Conservation (phyloP, 495 filamentous ascomycete species). For the Melanomma pulvis-pyrius region DNA sequence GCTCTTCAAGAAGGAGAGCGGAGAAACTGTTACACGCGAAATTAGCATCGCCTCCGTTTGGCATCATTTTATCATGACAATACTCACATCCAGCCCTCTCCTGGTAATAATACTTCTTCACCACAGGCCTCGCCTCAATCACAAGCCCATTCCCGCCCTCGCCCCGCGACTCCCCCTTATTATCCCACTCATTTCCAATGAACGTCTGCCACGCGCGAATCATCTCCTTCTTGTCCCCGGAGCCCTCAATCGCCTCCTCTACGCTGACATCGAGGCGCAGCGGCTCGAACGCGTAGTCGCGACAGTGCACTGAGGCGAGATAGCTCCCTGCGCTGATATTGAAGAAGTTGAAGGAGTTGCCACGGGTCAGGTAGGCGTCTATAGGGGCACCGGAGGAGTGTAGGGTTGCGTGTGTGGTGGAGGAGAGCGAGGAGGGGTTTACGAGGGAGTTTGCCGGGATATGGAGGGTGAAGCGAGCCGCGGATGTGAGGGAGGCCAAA, state of each 20-base stretch:
- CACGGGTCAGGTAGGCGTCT: slow-evolving; percentile 62
- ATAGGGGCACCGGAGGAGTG: slow-evolving; percentile 51
- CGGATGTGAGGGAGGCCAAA: slow-evolving; percentile 38
- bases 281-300: slow-evolving; percentile 72
- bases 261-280: slow-evolving; percentile 70
- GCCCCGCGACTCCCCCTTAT: slow-evolving; percentile 63
- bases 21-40: slow-evolving; percentile 41
- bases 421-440: slow-evolving; percentile 59
- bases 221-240: slow-evolving; percentile 47
- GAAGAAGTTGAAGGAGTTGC: slow-evolving; percentile 72
- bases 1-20: slow-evolving; percentile 77
- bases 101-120: slow-evolving; percentile 70
- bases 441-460: slow-evolving; percentile 47
- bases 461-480: slow-evolving; percentile 46
- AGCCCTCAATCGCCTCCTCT: slow-evolving; percentile 37
- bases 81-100: slow-evolving; percentile 73
- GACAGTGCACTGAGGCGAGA: slow-evolving; percentile 74
- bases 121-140: slow-evolving; percentile 65
- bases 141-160: slow-evolving; percentile 38
- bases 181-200: slow-evolving; percentile 83
- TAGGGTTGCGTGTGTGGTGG: slow-evolving; percentile 75
- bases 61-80: slow-evolving; percentile 6
- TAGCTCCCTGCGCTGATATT: slow-evolving; percentile 71
- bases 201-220: slow-evolving; percentile 82
- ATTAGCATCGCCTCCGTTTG: slow-evolving; percentile 5